Percentiles rank a stretch among this genome's conserved stretches.
phyloP scores from a whole-genome alignment of 352 stramenopile genomes.

The Phytophthora uliginosa region DNA sequence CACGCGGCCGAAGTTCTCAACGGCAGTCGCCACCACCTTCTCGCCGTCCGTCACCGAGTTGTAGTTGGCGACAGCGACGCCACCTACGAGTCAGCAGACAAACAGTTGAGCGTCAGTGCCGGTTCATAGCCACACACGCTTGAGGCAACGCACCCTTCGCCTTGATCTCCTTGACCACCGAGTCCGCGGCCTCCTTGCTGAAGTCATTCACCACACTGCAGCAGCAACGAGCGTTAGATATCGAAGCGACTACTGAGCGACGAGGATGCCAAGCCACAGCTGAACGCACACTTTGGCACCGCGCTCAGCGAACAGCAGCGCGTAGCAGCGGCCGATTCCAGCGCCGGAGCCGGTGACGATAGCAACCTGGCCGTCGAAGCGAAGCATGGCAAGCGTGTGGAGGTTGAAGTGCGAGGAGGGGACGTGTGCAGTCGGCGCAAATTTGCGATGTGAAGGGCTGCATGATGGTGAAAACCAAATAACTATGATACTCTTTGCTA shows the following conservation, averaged over 20 bases:
- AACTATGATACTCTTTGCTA: neutral
- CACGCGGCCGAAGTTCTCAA: slow-evolving; percentile 75
- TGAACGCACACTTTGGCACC: slow-evolving; percentile 85
- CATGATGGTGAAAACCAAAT: neutral
- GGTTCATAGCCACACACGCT: neutral
- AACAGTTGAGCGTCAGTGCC: slow-evolving; percentile 7
- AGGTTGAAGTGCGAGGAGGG: slow-evolving; percentile 11
- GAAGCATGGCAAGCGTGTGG: slow-evolving; percentile 50
- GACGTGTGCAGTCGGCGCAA: slow-evolving; percentile 19
- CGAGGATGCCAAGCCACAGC: neutral
- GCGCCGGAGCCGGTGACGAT: slow-evolving; percentile 83
- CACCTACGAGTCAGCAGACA: slow-evolving; percentile 36
- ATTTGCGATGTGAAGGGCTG: slow-evolving; percentile 30
- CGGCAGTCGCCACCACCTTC: slow-evolving; percentile 82
- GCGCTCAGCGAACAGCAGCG: slow-evolving; percentile 74
- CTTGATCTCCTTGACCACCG: slow-evolving; percentile 85
- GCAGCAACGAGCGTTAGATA: slow-evolving; percentile 17
- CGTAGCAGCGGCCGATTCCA: slow-evolving; percentile 83
- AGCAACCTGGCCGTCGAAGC: slow-evolving; percentile 81
- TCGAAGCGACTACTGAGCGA: neutral
- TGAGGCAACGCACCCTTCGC: slow-evolving; percentile 49
- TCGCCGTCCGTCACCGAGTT: slow-evolving; percentile 88
- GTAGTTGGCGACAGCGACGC: slow-evolving; percentile 84
- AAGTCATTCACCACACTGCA: slow-evolving; percentile 85
- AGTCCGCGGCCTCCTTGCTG: slow-evolving; percentile 68